phyloP scores from a whole-genome alignment of 1,284 basidiomycete genomes.

The Cutaneotrichosporon cyanovorans region DNA sequence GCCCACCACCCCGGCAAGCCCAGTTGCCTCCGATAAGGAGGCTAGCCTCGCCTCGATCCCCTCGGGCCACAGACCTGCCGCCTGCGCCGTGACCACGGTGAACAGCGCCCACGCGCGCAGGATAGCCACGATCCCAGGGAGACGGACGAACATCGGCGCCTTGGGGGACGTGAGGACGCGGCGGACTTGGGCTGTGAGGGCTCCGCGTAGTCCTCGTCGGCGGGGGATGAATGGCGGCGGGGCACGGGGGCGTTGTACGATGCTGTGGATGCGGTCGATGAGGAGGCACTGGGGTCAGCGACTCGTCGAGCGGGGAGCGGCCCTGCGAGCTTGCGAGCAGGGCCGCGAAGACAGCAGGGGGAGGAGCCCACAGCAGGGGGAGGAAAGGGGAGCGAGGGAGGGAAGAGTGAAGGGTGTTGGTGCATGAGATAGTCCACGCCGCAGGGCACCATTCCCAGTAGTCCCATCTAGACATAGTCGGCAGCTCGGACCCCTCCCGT shows the following conservation, averaged over 20 bases:
- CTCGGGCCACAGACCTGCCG: slow-evolving; percentile 32
- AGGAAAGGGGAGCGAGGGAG: no score
- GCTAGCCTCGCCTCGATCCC: neutral
- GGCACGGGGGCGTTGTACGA: slow-evolving; percentile 34
- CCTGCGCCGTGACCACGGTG: slow-evolving; percentile 35
- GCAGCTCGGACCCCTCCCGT: no score
- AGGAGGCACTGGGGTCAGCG: slow-evolving; percentile 30
- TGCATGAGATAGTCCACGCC: no score
- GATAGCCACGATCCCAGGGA: slow-evolving; percentile 35
- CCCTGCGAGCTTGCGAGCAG: no score
- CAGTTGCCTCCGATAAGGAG: neutral
- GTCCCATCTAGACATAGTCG: no score
- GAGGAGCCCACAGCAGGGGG: no score
- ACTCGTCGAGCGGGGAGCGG: no score
- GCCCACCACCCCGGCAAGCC: neutral
- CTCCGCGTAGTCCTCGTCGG: slow-evolving; percentile 11
- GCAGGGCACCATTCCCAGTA: no score
- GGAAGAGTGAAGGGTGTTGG: no score
- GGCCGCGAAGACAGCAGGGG: no score
- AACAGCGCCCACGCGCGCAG: slow-evolving; percentile 36
- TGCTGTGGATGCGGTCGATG: slow-evolving; percentile 42
- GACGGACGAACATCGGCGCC: slow-evolving; percentile 27
- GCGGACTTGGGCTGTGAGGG: slow-evolving; percentile 3
- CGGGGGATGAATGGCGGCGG: slow-evolving; percentile 27
- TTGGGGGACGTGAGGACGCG: slow-evolving; percentile 24